Base-by-base conservation (phyloP, 208 protist species). In the Trypanosomatidae sp. region DNA sequence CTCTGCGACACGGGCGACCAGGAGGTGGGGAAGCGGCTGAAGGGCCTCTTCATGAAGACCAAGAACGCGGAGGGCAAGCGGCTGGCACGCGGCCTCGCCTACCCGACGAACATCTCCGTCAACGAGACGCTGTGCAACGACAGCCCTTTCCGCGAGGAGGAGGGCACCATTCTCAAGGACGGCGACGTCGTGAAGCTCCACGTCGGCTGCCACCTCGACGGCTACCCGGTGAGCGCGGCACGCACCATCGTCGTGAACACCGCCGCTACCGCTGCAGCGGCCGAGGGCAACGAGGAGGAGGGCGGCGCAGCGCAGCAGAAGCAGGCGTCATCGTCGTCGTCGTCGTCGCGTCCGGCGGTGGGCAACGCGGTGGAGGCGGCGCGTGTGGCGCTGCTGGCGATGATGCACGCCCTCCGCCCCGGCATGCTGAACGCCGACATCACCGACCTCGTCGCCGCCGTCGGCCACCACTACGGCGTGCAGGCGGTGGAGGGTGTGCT, bases 181-280 rank as follows among this genome's bases (percentile, higher is more conserved):
- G 94, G 94, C 46, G 98, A 99, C 75, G 87, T 99, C 28, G 97
- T 99, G 62, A 99, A 99, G 89, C 94, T 98, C 78, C 98, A 99
- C 79, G 79, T 99, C 4, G 98, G 98, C 66, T 95, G 90, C 76
- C 98, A 99, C 81, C 88, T 99, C 49, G 98, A 99, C 78, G 99
- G 98, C 74, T 99, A 98, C 86, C 93, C 98, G 13, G 95, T 98
- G 15, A 84, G 88, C 33, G 97, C 92, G 19, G 98, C 97, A 2
- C 97, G 98, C 85, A 99, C 98, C 1, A 62, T 98, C 64, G 78
- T 99, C 28, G 85, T 98, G 33, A 69, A 36, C 41, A 55, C 43
- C 41, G 76, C 49, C 9, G 60, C 72, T 15, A 17, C 66, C 2
- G 19, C 69, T 15, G 49, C 66, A 17, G 68, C 62, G 8, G 33